Evolutionary conservation across 495 filamentous ascomycete genomes (phyloP), one percentile per base, ranked within the genome.

Genomic region (Lasiosphaeris hirsuta): DNA sequence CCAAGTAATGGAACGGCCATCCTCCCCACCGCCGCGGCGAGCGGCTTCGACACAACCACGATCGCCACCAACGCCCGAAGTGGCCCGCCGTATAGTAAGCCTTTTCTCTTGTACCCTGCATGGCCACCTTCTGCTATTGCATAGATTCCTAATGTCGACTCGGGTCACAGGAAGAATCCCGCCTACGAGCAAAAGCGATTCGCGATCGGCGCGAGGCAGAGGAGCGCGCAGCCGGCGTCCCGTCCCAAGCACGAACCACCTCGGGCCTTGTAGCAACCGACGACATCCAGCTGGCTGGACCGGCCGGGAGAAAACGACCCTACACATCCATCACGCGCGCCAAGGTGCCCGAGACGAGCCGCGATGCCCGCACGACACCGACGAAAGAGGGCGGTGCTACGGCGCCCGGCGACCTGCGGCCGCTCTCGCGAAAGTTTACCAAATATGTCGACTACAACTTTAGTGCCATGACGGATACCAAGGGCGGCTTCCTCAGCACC

Each of bases 391-490:
- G 84, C 18, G 77, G 80, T 34, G 75, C 68, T 47, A 72, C 79
- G 10, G 11, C 89, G 81, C 55, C 83, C 87, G 2, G 87, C 85
- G 47, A 82, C 81, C 17, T 69, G 30, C 63, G n/a, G 10, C 68
- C 68, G 17, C 48, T 66, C 4, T 65, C 68, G 19, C 46, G 50
- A 54, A 96, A 93, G 63, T 96, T 97, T 64, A 81, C 85, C 42
- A 90, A 92, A 71, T 97, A 86, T 72, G 90, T 98, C 62, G 94
- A 98, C 57, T 97, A 96, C 71, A 95, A 98, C 74, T 92, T 98
- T 62, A 90, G 87, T 60, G 91, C 91, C 75, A 98, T 98, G 90
- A 93, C 86, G 11, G 94, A 98, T 68, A 97, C 94, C 7, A 96
- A 96, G 64, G 94, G 94, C 41, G 94, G 94, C 0, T 98, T 98